Conservation (phyloP, 1,284 basidiomycete genomes). For the Trichosporon faecale region DNA sequence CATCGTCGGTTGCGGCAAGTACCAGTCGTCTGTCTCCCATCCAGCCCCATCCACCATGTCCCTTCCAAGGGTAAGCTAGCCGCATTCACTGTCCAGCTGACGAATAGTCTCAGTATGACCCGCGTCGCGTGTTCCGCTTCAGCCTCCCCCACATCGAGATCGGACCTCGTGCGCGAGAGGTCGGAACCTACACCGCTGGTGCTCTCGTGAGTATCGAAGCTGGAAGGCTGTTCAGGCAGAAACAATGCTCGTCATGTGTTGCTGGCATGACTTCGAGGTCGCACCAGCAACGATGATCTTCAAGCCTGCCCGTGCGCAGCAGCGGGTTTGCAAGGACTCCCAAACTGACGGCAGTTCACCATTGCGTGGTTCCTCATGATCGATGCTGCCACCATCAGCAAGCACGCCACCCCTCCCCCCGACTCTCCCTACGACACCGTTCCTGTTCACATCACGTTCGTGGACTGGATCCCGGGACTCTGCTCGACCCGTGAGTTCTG, state of each 20-base stretch:
- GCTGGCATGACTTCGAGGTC: background rate
- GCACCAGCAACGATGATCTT: background rate
- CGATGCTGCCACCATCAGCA: slow-evolving; percentile 85
- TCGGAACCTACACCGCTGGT: slow-evolving; percentile 88
- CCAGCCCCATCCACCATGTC: slow-evolving; percentile 26
- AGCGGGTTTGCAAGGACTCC: background rate
- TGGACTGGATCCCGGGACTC: slow-evolving; percentile 94
- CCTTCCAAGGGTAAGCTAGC: slow-evolving; percentile 29
- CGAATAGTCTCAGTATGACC: slow-evolving; percentile 70
- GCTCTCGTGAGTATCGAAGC: slow-evolving; percentile 65
- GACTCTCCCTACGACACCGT: slow-evolving; percentile 67
- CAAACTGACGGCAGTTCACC: slow-evolving; percentile 65
- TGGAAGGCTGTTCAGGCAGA: background rate
- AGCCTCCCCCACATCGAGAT: slow-evolving; percentile 53
- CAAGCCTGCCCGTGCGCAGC: background rate
- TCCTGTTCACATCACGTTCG: slow-evolving; percentile 81
- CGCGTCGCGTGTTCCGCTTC: slow-evolving; percentile 70
- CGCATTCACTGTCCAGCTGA: background rate
- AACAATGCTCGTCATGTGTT: too few relatives aligned
- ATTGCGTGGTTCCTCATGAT: slow-evolving; percentile 94
- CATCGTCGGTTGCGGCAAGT: background rate
- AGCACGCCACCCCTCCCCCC: slow-evolving; percentile 69
- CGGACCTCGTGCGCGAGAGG: slow-evolving; percentile 58
- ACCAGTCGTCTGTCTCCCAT: background rate
- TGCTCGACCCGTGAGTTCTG: slow-evolving; percentile 64